phyloP scores from a whole-genome alignment of 176 grass and related monocot genomes.

The Zoysia pacifica region DNA sequence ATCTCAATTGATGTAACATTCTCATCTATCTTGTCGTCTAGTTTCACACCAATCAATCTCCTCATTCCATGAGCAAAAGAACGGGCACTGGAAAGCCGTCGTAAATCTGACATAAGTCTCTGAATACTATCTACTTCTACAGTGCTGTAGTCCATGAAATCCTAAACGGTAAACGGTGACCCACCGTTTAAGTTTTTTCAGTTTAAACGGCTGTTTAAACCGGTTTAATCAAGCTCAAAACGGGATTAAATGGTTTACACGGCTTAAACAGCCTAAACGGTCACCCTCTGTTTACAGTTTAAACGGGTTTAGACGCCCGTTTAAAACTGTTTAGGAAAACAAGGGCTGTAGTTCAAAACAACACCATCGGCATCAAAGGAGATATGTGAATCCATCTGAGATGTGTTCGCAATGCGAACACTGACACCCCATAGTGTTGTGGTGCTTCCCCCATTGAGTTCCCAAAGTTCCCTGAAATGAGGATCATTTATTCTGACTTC shows the following conservation, averaged over 20 bases:
- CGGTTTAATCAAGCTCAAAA: no score
- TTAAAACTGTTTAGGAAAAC: no score
- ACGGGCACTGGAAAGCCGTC: constrained; percentile 72
- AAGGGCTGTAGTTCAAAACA: constrained; percentile 71
- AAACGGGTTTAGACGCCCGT: no score
- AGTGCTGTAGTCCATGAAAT: constrained; percentile 72
- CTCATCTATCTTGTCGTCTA: constrained; percentile 70
- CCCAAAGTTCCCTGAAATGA: constrained; percentile 90
- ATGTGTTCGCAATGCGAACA: constrained; percentile 86
- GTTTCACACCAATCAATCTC: constrained; percentile 73
- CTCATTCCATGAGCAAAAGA: constrained; percentile 86
- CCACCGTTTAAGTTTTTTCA: no score
- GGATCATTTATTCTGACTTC: constrained; percentile 93
- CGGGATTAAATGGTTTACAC: no score
- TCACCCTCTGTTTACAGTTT: no score
- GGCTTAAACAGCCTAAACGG: no score
- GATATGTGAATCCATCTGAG: constrained; percentile 92
- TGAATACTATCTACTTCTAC: constrained; percentile 82
- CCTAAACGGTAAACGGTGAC: no score
- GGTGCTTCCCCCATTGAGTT: constrained; percentile 72
- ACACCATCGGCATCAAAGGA: constrained; percentile 87
- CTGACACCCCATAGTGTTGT: constrained; percentile 75
- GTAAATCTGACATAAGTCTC: constrained; percentile 84
- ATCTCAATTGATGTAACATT: constrained; percentile 36
- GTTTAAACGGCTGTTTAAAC: no score